Evolutionary conservation across 306 rosid species (phyloP).

Genomic region (Psophocarpus tetragonolobus): DNA sequence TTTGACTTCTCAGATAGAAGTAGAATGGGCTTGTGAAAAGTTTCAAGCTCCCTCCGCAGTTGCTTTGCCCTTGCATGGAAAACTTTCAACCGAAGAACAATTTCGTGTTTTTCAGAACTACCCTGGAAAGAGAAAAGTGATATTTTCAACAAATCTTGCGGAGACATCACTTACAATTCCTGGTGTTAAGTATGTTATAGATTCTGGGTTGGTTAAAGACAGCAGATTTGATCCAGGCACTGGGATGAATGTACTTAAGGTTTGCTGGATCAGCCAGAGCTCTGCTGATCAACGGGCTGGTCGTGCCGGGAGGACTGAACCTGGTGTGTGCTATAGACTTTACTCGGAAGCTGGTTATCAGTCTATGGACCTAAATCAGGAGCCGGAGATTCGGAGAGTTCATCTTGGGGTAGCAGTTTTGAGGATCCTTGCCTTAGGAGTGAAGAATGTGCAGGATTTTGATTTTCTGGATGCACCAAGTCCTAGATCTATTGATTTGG

Average conservation of each 20-base stretch:
- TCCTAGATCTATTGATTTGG: constrained; percentile 79
- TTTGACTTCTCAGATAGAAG: constrained; percentile 94
- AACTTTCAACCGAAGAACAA: constrained; percentile 80
- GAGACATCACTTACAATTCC: constrained; percentile 98
- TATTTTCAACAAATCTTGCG: constrained; percentile 90
- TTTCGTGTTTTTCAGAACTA: constrained; percentile 62
- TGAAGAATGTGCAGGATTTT: constrained; percentile 70
- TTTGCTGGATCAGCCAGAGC: constrained; percentile 82
- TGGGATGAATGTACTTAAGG: constrained; percentile 94
- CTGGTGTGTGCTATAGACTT: constrained; percentile 91
- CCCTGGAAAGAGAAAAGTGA: constrained; percentile 80
- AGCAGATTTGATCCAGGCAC: constrained; percentile 79
- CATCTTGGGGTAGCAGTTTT: constrained; percentile 96
- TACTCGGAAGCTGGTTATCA: constrained; percentile 76
- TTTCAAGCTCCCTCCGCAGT: constrained; percentile 64
- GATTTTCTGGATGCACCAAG: constrained; percentile 93
- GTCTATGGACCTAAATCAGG: constrained; percentile 72
- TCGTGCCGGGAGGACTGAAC: constrained; percentile 95
- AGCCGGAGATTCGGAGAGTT: constrained; percentile 95
- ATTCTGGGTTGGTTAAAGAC: constrained; percentile 83
- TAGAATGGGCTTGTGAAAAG: constrained; percentile 90
- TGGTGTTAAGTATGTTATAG: constrained; percentile 91
- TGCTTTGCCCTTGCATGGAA: constrained; percentile 83
- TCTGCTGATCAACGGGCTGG: constrained; percentile 96
- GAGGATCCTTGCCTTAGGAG: constrained; percentile 85